A percentile compares a stretch with the other conserved stretches of the same genome.
phyloP scores from a whole-genome alignment of 768 basidiomycete genomes.

The Podaxis rugospora region DNA sequence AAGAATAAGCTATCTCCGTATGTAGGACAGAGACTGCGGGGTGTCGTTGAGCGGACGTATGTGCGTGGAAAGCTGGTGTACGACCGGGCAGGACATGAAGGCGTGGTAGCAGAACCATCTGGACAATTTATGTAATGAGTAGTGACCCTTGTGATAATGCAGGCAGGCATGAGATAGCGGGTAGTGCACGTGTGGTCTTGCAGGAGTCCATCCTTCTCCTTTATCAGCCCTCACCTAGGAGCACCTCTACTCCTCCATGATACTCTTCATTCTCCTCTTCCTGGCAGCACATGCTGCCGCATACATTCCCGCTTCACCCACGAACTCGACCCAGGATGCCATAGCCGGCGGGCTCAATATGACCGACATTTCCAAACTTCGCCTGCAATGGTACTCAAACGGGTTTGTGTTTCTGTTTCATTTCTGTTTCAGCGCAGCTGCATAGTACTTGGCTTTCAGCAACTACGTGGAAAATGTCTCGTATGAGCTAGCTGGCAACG shows the following conservation, averaged over 20 bases:
- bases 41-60: conserved; percentile 73
- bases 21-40: conserved; percentile 65
- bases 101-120: conserved; percentile 26
- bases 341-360: conserved; percentile 42
- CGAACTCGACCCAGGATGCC: conserved; percentile 54
- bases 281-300: conserved; percentile 20
- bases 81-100: conserved; percentile 32
- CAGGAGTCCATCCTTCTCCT: conserved; percentile 2
- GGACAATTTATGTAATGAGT: conserved; percentile 33
- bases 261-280: conserved; percentile 22
- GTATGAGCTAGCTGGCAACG: conserved; percentile 52
- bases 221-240: background rate
- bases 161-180: background rate
- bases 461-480: conserved; percentile 52
- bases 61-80: conserved; percentile 76
- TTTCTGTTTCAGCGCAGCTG: background rate
- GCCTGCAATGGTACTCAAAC: conserved; percentile 56
- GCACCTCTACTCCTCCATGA: background rate
- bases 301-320: conserved; percentile 72
- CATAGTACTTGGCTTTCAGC: conserved; percentile 23
- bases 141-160: background rate
- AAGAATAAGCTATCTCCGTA: conserved; percentile 96
- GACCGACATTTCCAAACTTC: conserved; percentile 54
- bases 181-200: conserved; percentile 9
- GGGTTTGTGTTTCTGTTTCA: conserved; percentile 28